Conservation (phyloP, 371 early-diverging fungal genomes). For the Lichtheimia ornata region DNA sequence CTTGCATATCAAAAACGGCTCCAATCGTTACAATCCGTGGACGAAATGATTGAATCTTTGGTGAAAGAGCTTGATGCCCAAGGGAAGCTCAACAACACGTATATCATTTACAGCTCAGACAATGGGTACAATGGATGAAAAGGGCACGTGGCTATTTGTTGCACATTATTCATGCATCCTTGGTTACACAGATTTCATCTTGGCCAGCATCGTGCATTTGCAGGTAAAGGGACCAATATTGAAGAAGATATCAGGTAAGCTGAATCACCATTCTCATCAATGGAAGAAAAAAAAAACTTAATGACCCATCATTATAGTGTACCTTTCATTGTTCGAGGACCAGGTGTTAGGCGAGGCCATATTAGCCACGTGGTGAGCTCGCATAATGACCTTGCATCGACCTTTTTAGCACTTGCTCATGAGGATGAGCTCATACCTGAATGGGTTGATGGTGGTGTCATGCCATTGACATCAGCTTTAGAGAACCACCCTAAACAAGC, state of each 20-base stretch:
- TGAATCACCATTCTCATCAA: not conserved
- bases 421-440: conserved; percentile 34
- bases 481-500: conserved; percentile 37
- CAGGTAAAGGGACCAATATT: conserved; percentile 59
- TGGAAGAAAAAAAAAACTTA: not conserved
- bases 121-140: conserved; percentile 43
- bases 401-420: conserved; percentile 56
- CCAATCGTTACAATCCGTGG: conserved; percentile 63
- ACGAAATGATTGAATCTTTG: conserved; percentile 62
- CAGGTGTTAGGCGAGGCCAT: conserved; percentile 53
- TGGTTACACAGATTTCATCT: conserved; percentile 49
- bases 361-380: conserved; percentile 48
- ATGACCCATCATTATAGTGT: conserved; percentile 26
- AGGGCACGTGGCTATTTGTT: too few relatives aligned
- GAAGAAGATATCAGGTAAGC: conserved; percentile 64
- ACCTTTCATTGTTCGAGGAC: conserved; percentile 66
- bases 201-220: conserved; percentile 64
- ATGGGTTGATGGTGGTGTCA: conserved; percentile 57
- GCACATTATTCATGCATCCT: too few relatives aligned
- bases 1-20: conserved; percentile 56
- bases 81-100: conserved; percentile 65
- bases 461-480: conserved; percentile 47
- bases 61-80: conserved; percentile 54
- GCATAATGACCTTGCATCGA: conserved; percentile 63
- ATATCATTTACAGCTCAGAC: conserved; percentile 64